Conservation (phyloP, 441 rosid species). For the Mallotus repandus region DNA sequence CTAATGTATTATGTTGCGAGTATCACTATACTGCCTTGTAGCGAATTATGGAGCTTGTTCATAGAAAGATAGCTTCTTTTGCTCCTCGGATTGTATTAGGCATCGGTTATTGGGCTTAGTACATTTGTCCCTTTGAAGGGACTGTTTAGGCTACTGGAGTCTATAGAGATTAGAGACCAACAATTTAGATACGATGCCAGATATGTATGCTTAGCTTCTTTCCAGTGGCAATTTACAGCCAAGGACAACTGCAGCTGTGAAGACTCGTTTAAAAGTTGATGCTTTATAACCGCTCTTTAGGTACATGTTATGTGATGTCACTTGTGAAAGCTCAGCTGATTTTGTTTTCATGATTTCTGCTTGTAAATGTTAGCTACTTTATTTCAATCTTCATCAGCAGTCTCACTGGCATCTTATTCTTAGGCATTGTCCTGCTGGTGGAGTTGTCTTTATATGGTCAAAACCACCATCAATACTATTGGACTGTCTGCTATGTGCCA, state of each 20-base stretch:
- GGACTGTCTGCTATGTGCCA: too few relatives aligned
- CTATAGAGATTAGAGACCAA: neutral
- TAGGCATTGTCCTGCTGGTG: too few relatives aligned
- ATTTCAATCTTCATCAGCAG: too few relatives aligned
- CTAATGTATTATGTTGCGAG: constrained; percentile 13
- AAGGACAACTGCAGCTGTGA: neutral
- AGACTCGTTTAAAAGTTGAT: neutral
- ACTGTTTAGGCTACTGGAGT: neutral
- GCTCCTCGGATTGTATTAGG: constrained; percentile 16
- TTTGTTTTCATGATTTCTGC: neutral
- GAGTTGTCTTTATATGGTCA: too few relatives aligned
- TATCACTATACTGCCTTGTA: constrained; percentile 21
- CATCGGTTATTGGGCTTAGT: constrained; percentile 6
- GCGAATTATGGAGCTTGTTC: constrained; percentile 23
- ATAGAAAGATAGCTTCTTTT: constrained; percentile 7
- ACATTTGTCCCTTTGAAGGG: constrained; percentile 14
- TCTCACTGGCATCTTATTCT: too few relatives aligned
- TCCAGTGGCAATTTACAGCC: neutral
- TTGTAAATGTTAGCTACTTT: neutral
- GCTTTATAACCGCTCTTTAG: neutral
- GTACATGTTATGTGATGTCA: neutral
- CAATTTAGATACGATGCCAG: constrained; percentile 2
- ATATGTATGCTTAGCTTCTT: neutral
- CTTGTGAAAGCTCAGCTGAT: neutral
- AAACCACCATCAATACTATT: too few relatives aligned